A percentile compares a stretch with the other conserved stretches of the same genome.
phyloP scores from a whole-genome alignment of 805 yeast genomes.

The Lipomyces sp. region DNA sequence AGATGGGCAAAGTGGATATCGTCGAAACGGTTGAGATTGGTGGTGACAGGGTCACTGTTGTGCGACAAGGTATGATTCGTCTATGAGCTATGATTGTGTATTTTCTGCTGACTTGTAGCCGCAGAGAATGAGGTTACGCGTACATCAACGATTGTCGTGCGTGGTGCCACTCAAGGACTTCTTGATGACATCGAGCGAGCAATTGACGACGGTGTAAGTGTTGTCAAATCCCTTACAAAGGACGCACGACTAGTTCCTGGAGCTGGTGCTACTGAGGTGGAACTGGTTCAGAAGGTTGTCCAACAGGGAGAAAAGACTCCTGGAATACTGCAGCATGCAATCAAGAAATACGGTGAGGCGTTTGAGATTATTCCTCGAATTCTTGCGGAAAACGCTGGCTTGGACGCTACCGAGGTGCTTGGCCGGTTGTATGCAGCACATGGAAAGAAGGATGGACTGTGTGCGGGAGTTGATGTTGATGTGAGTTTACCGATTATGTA shows the following conservation, averaged over 20 bases:
- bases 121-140: conserved; percentile 50
- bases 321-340: conserved; percentile 87
- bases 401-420: conserved; percentile 84
- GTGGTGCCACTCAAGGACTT: conserved; percentile 95
- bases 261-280: conserved; percentile 94
- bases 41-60: conserved; percentile 93
- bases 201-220: conserved; percentile 92
- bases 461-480: conserved; percentile 73
- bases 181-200: conserved; percentile 96
- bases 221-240: conserved; percentile 82
- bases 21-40: conserved; percentile 94
- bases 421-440: conserved; percentile 89
- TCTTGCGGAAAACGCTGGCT: conserved; percentile 89
- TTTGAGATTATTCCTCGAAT: conserved; percentile 93
- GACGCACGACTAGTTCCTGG: conserved; percentile 85
- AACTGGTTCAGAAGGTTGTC: conserved; percentile 72
- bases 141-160: conserved; percentile 86
- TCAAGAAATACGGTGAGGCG: conserved; percentile 89
- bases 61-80: conserved; percentile 70
- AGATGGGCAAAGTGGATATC: conserved; percentile 80
- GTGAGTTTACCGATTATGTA: too few species aligned
- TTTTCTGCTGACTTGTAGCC: background rate
- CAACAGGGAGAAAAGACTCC: conserved; percentile 91
- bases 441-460: conserved; percentile 44
- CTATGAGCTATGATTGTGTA: conserved; percentile 22